A percentile compares a stretch with the other conserved stretches of the same genome.
Conservation (phyloP, 2,329 filamentous ascomycete genomes). For the Exophiala sideris region DNA sequence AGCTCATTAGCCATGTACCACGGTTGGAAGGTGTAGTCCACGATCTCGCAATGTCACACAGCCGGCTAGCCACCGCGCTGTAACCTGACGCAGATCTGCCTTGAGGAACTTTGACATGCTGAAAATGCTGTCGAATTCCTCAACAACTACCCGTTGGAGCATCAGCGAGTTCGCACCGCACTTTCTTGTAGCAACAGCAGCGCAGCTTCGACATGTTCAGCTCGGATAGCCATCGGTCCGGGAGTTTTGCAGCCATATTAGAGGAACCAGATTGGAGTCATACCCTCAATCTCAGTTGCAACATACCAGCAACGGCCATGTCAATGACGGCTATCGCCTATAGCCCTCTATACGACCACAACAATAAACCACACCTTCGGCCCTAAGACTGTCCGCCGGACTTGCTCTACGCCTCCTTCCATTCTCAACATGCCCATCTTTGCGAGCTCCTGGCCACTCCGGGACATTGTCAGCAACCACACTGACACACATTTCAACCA, state of each 20-base stretch:
- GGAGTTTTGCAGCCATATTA: not conserved
- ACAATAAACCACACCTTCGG: too few relatives aligned
- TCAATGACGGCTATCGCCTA: too few relatives aligned
- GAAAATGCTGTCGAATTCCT: conserved; percentile 18
- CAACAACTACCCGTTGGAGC: conserved; percentile 15
- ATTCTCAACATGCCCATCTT: too few relatives aligned
- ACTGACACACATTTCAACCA: not conserved
- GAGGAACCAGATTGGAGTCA: too few relatives aligned
- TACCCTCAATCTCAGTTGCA: too few relatives aligned
- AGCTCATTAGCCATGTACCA: conserved; percentile 9
- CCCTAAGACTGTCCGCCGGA: too few relatives aligned
- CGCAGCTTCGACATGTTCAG: conserved; percentile 5
- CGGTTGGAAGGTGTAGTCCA: conserved; percentile 6
- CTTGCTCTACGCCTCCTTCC: too few relatives aligned
- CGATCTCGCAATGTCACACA: conserved; percentile 12
- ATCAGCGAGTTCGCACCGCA: conserved; percentile 20
- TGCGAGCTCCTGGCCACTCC: too few relatives aligned
- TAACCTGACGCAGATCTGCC: conserved; percentile 20
- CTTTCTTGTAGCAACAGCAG: conserved; percentile 11
- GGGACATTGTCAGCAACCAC: too few relatives aligned
- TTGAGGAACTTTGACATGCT: conserved; percentile 18
- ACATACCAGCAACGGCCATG: too few relatives aligned
- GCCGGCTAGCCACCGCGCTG: conserved; percentile 25
- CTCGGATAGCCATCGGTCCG: not conserved
- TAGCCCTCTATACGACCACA: too few relatives aligned